Conservation (phyloP, 352 stramenopile species). For the Phytophthora sansomeana region DNA sequence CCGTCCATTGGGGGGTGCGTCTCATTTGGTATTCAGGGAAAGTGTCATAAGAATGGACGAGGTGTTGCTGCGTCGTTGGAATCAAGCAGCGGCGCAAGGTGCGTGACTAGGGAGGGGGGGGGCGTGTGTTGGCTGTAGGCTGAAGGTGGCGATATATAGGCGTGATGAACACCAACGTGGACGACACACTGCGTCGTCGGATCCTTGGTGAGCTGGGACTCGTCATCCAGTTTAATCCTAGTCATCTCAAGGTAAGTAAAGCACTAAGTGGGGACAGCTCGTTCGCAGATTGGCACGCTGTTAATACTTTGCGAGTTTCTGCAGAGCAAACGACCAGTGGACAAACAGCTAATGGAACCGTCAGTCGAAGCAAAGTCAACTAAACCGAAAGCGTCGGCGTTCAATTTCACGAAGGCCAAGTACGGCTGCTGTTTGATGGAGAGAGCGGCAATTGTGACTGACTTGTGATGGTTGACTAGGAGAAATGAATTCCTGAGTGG, state of each 20-base stretch:
- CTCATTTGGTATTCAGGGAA: slow-evolving; percentile 4
- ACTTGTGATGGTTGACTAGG: slow-evolving; percentile 32
- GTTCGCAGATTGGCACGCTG: not conserved
- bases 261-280: not conserved
- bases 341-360: slow-evolving; percentile 34
- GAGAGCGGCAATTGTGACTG: not conserved
- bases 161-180: slow-evolving; percentile 46
- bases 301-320: not conserved
- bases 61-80: slow-evolving; percentile 34
- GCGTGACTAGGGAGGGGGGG: not conserved
- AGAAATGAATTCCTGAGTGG: slow-evolving; percentile 54
- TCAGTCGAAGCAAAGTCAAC: not conserved
- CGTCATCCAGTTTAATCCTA: slow-evolving; percentile 54
- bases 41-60: slow-evolving; percentile 19
- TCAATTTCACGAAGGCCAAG: slow-evolving; percentile 77
- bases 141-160: slow-evolving; percentile 4
- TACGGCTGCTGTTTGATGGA: slow-evolving; percentile 16
- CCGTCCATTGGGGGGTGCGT: not conserved
- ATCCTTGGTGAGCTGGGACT: slow-evolving; percentile 47
- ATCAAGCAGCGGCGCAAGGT: slow-evolving; percentile 26
- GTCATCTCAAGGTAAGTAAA: slow-evolving; percentile 42
- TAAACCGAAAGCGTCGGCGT: slow-evolving; percentile 25
- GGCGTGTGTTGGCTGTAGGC: not conserved
- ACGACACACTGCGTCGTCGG: slow-evolving; percentile 42
- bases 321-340: slow-evolving; percentile 57